Percentiles rank a stretch among this genome's conserved stretches.
Evolutionary conservation across 768 basidiomycete species (phyloP).

Genomic region (Brasilioporus rufonigricans): DNA sequence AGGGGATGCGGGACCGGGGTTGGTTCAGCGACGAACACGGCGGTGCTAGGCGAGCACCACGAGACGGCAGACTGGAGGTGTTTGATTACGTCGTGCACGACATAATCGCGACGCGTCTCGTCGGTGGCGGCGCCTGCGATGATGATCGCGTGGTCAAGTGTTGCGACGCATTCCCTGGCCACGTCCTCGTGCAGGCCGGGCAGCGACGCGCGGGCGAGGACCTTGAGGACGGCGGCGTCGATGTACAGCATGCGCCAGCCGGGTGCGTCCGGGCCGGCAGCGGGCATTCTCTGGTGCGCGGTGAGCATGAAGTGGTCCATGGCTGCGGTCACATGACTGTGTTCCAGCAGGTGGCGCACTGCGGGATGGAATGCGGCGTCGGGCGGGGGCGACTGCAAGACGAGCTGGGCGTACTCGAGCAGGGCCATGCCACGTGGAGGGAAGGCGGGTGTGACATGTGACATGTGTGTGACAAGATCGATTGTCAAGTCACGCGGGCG

Average conservation of each 20-base stretch:
- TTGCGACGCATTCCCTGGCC: conserved; percentile 47
- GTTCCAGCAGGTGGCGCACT: neutral
- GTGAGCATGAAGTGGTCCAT: conserved; percentile 41
- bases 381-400: conserved; percentile 5
- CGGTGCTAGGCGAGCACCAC: conserved; percentile 1
- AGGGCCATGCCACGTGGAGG: conserved; percentile 13
- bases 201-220: conserved; percentile 36
- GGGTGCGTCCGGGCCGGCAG: conserved; percentile 19
- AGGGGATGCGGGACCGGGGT: neutral
- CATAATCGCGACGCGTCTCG: conserved; percentile 46
- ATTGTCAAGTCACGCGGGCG: conserved; percentile 40
- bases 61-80: conserved; percentile 49
- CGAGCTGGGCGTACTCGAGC: conserved; percentile 13
- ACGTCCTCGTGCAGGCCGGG: conserved; percentile 15
- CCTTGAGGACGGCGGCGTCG: conserved; percentile 64
- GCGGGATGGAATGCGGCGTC: conserved; percentile 8
- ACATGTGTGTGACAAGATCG: conserved; percentile 35
- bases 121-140: conserved; percentile 73
- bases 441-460: conserved; percentile 16
- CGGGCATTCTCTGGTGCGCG: conserved; percentile 53
- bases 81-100: conserved; percentile 62
- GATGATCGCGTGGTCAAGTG: conserved; percentile 79
- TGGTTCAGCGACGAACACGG: conserved; percentile 6
- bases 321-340: neutral
- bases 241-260: conserved; percentile 73